Base-by-base conservation (phyloP, 306 rosid genomes). In the Prunus fruticosa region DNA sequence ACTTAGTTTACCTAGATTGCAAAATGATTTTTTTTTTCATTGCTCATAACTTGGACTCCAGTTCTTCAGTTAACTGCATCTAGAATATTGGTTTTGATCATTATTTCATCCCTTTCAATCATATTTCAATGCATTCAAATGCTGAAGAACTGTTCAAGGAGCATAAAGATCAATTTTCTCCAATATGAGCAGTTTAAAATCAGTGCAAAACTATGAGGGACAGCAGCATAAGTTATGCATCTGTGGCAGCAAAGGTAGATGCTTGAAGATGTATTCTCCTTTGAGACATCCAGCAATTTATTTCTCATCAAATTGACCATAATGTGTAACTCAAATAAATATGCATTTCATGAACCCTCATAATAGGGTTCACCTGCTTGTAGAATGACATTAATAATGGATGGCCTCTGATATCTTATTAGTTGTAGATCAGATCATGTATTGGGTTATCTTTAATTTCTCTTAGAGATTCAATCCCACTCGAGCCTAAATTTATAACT, bases 351-450 rank as follows among this genome's bases (percentile, higher is more conserved):
- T 12, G 71, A 66, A 58, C 61, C 20, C 6, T 14, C 72, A 45
- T 43, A 22, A 45, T 43, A 22, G 15, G 46, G 47, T 67, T 69
- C 71, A 76, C 14, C 64, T 72, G 80, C 82, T 78, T 73, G 77
- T 76, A 75, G 57, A 23, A 50, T 72, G 34, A 43, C 54, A 20
- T 69, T 54, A 19, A 56, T 23, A 2, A 53, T 20, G 69, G 56
- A 16, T 22, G 25, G 41, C 57, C 25, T 14, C 6, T 19, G 60
- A 49, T 3, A 10, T 20, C 20, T 57, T 27, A 11, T 70, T 9
- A 51, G 22, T 62, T 14, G 3, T 2, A 7, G 0, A 58, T 25
- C 67, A 15, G 41, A 27, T 3, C 49, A 8, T 45, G 67, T 19
- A 10, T 41, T 41, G 56, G 14, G 41, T 57, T 25, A 0, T 58